Base-by-base conservation (phyloP, 1,139 yeast species). In the Taiozyma sp. region DNA sequence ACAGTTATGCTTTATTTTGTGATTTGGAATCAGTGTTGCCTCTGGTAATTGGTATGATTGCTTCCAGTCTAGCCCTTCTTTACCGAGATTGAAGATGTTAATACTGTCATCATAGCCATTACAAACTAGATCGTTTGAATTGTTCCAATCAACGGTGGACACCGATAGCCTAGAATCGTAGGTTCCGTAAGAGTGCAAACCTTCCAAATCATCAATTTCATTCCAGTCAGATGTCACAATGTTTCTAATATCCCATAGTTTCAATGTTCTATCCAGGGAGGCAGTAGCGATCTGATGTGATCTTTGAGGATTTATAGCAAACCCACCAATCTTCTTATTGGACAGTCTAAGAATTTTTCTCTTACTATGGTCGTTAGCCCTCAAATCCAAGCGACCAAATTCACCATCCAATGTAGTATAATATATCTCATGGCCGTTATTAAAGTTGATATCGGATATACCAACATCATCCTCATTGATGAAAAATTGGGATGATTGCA, bases 91-190 rank as follows among this genome's bases (percentile, higher is more conserved):
- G 60, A 85, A 84, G 12, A 85, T 66, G 51, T 81, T 74, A 39
- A 93, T 78, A 1, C 87, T 80, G 64, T 93, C 96, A 65, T 90
- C 98, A 63, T 93, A 93, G 0, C 98, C 97, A 65, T 93, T 92
- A 66, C 96, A 87, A 0, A 92, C 96, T 51, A 93, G 73, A 53
- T 84, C 81, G 53, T 91, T 91, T 7, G 79, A 75, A 3, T 70
- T 64, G 58, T 90, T 91, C 93, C 96, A 93, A 53, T 89, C 96
- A 0, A 92, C 92, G 40, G 85, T 79, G 30, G 97, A 89, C 0
- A 92, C 82, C 50, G 96, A 88, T 39, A 92, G 72, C 52, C 96
- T 72, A 6, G 96, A 87, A 23, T 76, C 68, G 63, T 83, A 92
- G 13, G 80, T 73, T 0, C 93, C 93, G 54, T 79, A 76, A 41